phyloP scores from a whole-genome alignment of 2,329 filamentous ascomycete species.

The Apiospora sp. region DNA sequence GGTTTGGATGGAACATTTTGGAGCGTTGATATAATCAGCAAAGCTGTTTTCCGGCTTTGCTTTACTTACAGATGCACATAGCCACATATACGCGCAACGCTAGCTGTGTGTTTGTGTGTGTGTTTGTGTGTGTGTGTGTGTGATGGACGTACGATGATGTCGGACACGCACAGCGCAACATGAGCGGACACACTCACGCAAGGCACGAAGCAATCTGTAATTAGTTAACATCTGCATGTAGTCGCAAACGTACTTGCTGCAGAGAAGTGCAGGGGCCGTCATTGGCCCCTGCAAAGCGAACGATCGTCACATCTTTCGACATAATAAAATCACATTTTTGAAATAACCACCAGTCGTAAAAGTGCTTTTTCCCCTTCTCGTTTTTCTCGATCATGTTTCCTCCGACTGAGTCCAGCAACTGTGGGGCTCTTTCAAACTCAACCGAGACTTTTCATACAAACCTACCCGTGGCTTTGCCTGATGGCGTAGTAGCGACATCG shows the following conservation, averaged over 20 bases:
- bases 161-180: not conserved
- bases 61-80: constrained; percentile 21
- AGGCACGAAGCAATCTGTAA: not conserved
- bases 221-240: constrained; percentile 12
- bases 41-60: not conserved
- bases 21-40: constrained; percentile 8
- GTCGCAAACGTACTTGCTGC: not conserved
- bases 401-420: not conserved
- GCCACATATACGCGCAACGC: not conserved
- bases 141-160: not conserved
- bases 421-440: not conserved
- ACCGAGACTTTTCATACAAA: not conserved
- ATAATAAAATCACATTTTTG: constrained; percentile 15
- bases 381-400: too few species aligned
- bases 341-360: not conserved
- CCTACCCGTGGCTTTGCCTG: not conserved
- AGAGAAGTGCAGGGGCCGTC: not conserved
- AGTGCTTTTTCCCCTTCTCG: too few species aligned
- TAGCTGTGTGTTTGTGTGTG: not conserved
- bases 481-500: not conserved
- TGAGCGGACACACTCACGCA: not conserved
- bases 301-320: constrained; percentile 5
- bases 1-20: constrained; percentile 11
- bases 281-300: not conserved
- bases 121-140: not conserved